Evolutionary conservation across 2,329 filamentous ascomycete species (phyloP).

Genomic region (Emericellopsis atlantica): DNA sequence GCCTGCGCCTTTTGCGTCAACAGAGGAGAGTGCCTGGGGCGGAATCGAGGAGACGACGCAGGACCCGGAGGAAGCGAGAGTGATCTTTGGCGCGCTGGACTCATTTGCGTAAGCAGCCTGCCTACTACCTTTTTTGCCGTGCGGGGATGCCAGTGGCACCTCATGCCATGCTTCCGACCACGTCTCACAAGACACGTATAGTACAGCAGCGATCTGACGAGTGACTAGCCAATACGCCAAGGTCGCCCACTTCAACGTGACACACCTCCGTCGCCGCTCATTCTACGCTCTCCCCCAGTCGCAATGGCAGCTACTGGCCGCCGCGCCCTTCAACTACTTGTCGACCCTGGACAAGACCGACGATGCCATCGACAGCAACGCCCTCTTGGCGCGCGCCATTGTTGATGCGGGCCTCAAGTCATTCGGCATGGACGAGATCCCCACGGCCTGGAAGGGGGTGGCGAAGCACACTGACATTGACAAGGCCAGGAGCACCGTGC

Average conservation of each 20-base stretch:
- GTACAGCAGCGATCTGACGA: not conserved
- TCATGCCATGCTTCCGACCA: too few relatives aligned
- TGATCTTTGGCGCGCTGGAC: constrained; percentile 72
- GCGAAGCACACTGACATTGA: constrained; percentile 68
- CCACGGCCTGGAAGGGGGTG: constrained; percentile 53
- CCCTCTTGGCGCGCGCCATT: constrained; percentile 69
- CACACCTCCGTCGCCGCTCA: constrained; percentile 77
- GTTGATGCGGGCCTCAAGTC: constrained; percentile 54
- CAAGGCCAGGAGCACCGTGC: constrained; percentile 83
- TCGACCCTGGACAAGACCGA: constrained; percentile 70
- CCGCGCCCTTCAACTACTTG: constrained; percentile 71
- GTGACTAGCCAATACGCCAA: constrained; percentile 64
- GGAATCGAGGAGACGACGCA: constrained; percentile 36
- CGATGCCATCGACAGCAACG: constrained; percentile 79
- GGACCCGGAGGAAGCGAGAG: constrained; percentile 69
- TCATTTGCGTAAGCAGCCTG: constrained; percentile 64
- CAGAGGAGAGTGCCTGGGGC: constrained; percentile 35
- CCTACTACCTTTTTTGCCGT: not conserved
- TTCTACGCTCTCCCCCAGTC: constrained; percentile 81
- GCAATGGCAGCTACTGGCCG: constrained; percentile 74
- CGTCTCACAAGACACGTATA: not conserved
- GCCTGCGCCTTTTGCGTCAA: constrained; percentile 5
- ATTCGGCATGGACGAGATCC: constrained; percentile 47
- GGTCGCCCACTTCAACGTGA: constrained; percentile 78
- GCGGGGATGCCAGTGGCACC: too few relatives aligned